Evolutionary conservation across 352 stramenopile species (phyloP), one percentile per base, ranked within the genome.

Genomic region (Globisporangium ultimum): DNA sequence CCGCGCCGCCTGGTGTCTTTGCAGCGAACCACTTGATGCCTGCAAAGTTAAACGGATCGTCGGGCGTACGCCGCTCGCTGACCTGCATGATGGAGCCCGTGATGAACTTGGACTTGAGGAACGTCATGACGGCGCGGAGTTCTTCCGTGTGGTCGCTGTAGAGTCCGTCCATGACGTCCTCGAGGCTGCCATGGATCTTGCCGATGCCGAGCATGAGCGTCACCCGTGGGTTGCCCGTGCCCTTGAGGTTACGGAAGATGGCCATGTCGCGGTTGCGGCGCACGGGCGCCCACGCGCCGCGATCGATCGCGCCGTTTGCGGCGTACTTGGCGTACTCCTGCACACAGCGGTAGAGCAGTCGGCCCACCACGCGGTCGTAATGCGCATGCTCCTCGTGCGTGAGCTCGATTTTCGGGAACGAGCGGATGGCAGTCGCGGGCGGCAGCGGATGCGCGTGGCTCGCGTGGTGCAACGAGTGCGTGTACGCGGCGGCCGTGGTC

Each of bases 101-200:
- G 13, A 62, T 40, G 18, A 78, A 56, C 34, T 64, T 61, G 13
- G 69, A 65, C 17, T 60, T 69, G 58, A 84, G 63, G 32, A 68
- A 61, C 42, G 71, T 75, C 55, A 67, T 71, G 12, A 77, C 63
- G 17, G 60, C 64, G 34, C 77, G 71, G 64, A 84, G 74, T 22
- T 53, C 48, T 2, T 53, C 48, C 14, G 48, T 53, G 24, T 32
- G 24, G 66, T 98, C 93, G 48, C 94, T 98, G 72, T 97, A 98
- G 58, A 98, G 98, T 60, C 91, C 96, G 60, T 86, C 71, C 78
- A 88, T 91, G 18, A 78, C 60, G 61, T 91, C 80, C 60, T 64
- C 68, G 60, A 82, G 61, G 20, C 70, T 55, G 52, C 71, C 74
- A 14, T 64, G 21, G 53, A 83, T 68, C 9, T 67, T 40, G 41